Conservation (phyloP, 768 basidiomycete species). For the Pilatotrama ljubarskyi region DNA sequence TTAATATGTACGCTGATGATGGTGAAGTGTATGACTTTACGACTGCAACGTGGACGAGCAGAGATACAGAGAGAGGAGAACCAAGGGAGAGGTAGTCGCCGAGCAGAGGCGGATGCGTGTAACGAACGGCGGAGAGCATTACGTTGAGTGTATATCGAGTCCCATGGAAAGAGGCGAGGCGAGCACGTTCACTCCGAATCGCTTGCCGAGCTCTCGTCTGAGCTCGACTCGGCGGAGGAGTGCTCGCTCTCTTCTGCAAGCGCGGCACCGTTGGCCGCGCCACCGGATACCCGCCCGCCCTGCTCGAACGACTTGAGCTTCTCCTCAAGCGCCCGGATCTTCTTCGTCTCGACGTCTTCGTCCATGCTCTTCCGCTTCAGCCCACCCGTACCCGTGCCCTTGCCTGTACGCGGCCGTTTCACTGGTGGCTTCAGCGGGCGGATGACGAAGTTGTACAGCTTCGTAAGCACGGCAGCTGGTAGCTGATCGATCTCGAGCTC, state of each 20-base stretch:
- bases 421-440: slow-evolving; percentile 67
- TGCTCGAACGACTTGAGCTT: slow-evolving; percentile 84
- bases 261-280: slow-evolving; percentile 36
- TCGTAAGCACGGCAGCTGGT: slow-evolving; percentile 82
- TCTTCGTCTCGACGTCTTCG: slow-evolving; percentile 93
- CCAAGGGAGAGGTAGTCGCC: slow-evolving; percentile 1
- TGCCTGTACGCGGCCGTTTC: slow-evolving; percentile 65
- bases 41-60: neutral
- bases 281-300: slow-evolving; percentile 31
- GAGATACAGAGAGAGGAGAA: slow-evolving; percentile 10
- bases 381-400: slow-evolving; percentile 86
- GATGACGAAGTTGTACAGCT: slow-evolving; percentile 94
- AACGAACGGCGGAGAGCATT: neutral
- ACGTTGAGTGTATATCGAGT: slow-evolving; percentile 8
- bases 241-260: slow-evolving; percentile 63
- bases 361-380: slow-evolving; percentile 96
- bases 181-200: slow-evolving; percentile 66
- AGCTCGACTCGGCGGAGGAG: slow-evolving; percentile 80
- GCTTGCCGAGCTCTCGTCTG: slow-evolving; percentile 79
- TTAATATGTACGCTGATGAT: slow-evolving; percentile 30
- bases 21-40: slow-evolving; percentile 25
- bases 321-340: slow-evolving; percentile 89
- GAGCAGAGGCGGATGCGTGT: slow-evolving; percentile 19
- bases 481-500: slow-evolving; percentile 96
- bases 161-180: neutral